Conservation (phyloP, 345 rosid genomes). For the Citrus reticulata region DNA sequence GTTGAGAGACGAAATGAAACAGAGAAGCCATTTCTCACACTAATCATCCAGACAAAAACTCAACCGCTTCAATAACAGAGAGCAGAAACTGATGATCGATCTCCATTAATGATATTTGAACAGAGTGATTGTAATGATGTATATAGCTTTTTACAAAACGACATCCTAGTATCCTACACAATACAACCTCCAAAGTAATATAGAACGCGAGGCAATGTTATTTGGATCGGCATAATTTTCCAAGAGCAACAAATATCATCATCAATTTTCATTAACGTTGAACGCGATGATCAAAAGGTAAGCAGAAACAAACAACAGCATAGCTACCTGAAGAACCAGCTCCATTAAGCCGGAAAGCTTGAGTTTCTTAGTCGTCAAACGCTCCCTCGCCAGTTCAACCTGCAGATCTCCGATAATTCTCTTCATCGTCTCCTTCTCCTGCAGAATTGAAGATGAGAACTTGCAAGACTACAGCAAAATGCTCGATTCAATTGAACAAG, state of each 20-base stretch:
- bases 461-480: neutral
- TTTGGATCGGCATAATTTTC: neutral
- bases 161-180: no score
- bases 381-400: slow-evolving; percentile 27
- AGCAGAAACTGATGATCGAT: no score
- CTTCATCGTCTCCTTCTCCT: slow-evolving; percentile 20
- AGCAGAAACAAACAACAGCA: slow-evolving; percentile 9
- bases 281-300: slow-evolving; percentile 15
- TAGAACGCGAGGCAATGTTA: neutral
- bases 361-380: slow-evolving; percentile 21
- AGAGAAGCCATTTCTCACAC: neutral
- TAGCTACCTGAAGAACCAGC: slow-evolving; percentile 20
- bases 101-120: no score
- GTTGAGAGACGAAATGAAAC: neutral
- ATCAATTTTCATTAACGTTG: no score
- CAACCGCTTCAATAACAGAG: neutral
- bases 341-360: slow-evolving; percentile 23
- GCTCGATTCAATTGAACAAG: neutral
- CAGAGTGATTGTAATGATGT: no score
- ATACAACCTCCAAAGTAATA: no score
- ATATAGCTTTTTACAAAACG: no score
- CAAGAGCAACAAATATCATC: no score
- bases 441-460: neutral
- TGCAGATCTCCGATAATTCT: slow-evolving; percentile 17
- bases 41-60: neutral